Percentiles rank a stretch among this genome's conserved stretches.
These are phyloP conservation scores for Kodamaea lidongshanica DNA, from an alignment of 805 yeast genomes.

Conservation along the genomic window DNA sequence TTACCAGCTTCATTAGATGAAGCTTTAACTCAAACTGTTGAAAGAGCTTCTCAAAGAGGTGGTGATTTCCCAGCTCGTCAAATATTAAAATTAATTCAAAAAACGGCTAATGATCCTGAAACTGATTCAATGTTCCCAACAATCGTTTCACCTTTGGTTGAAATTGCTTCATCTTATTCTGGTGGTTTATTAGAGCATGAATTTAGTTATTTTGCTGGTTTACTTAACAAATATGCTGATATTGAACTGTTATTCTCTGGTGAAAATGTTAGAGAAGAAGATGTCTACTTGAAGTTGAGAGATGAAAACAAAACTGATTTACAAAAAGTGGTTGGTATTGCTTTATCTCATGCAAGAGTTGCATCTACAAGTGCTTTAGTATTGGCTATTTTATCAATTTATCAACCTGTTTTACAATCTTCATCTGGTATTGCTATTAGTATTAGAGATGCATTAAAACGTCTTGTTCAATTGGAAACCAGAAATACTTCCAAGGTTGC, in stretches of 20 bases:
- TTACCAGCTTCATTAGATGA: slow-evolving; percentile 73
- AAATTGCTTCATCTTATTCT: slow-evolving; percentile 62
- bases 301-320: slow-evolving; percentile 80
- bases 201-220: slow-evolving; percentile 60
- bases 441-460: slow-evolving; percentile 66
- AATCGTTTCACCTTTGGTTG: slow-evolving; percentile 66
- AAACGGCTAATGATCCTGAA: slow-evolving; percentile 46
- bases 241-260: slow-evolving; percentile 79
- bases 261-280: slow-evolving; percentile 74
- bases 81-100: slow-evolving; percentile 63
- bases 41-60: slow-evolving; percentile 55
- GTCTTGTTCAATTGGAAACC: slow-evolving; percentile 81
- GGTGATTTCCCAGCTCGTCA: slow-evolving; percentile 94
- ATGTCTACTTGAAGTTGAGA: slow-evolving; percentile 78
- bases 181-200: slow-evolving; percentile 83
- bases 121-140: slow-evolving; percentile 48
- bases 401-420: slow-evolving; percentile 72
- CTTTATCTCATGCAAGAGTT: slow-evolving; percentile 87
- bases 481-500: slow-evolving; percentile 91
- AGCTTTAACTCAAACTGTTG: slow-evolving; percentile 56
- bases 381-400: slow-evolving; percentile 75
- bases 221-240: slow-evolving; percentile 66
- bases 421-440: slow-evolving; percentile 56
- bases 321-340: slow-evolving; percentile 61
- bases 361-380: slow-evolving; percentile 88